Percentiles rank a stretch among this genome's conserved stretches.
phyloP scores from a whole-genome alignment of 495 filamentous ascomycete species.

The Monascus purpureus region DNA sequence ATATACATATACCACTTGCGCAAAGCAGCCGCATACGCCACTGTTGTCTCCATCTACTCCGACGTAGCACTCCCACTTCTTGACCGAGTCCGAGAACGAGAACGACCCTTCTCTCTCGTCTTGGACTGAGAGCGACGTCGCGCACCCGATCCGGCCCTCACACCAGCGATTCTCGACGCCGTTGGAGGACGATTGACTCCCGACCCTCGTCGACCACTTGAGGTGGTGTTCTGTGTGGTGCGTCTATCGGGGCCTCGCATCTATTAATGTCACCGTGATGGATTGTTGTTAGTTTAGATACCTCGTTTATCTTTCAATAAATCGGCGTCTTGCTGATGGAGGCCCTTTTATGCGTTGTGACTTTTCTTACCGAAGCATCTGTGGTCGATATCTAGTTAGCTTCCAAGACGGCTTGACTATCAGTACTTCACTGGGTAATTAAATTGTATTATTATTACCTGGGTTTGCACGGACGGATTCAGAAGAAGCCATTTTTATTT shows the following conservation, averaged over 20 bases:
- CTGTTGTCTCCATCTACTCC: background rate
- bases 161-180: background rate
- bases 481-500: background rate
- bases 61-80: background rate
- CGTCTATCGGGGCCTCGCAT: background rate
- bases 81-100: background rate
- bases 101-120: background rate
- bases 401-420: too few species aligned
- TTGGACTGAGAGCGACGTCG: conserved; percentile 1
- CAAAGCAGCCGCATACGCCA: too few species aligned
- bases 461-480: background rate
- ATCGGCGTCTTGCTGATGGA: too few species aligned
- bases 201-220: background rate
- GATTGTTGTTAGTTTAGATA: background rate
- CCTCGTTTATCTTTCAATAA: too few species aligned
- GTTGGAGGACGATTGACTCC: background rate
- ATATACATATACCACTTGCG: too few species aligned
- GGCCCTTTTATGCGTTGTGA: too few species aligned
- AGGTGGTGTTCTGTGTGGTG: background rate
- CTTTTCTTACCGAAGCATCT: background rate
- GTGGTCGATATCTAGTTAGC: too few species aligned
- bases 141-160: background rate
- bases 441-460: background rate
- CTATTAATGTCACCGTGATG: background rate
- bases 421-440: too few species aligned